phyloP scores from a whole-genome alignment of 192 early-diverging fungal genomes.

The Nowakowskiella sp. region DNA sequence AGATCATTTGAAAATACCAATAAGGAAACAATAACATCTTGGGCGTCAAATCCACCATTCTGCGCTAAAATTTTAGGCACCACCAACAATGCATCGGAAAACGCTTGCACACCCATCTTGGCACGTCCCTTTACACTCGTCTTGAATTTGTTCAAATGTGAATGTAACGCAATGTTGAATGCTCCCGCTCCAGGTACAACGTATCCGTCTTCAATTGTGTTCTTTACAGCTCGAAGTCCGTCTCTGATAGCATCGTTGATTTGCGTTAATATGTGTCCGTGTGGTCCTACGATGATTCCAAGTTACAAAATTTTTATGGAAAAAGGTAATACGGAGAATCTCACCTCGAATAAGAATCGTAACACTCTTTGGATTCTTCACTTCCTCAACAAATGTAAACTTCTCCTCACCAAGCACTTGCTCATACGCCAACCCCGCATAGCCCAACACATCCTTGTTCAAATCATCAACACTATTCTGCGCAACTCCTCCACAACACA shows the following conservation, averaged over 20 bases:
- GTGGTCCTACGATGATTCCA: conserved; percentile 55
- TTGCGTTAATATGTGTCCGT: conserved; percentile 84
- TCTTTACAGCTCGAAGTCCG: conserved; percentile 95
- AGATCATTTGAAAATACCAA: conserved; percentile 33
- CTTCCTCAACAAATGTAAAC: conserved; percentile 98
- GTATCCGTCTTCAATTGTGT: conserved; percentile 86
- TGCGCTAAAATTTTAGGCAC: conserved; percentile 94
- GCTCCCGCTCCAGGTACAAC: conserved; percentile 93
- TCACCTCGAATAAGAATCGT: conserved; percentile 89
- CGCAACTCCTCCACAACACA: conserved; percentile 88
- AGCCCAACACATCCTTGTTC: conserved; percentile 70
- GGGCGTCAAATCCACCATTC: conserved; percentile 93
- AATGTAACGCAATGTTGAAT: conserved; percentile 83
- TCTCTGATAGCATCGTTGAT: conserved; percentile 98
- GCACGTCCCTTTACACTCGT: conserved; percentile 82
- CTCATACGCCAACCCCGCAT: conserved; percentile 91
- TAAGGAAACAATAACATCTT: conserved; percentile 89
- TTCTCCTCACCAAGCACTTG: conserved; percentile 97
- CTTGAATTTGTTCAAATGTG: conserved; percentile 82
- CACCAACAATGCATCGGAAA: conserved; percentile 90
- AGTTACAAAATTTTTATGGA: not conserved
- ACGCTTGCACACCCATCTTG: conserved; percentile 95
- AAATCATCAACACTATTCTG: conserved; percentile 99
- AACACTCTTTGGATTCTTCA: conserved; percentile 78
- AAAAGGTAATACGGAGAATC: conserved; percentile 4